Evolutionary conservation across 2,329 filamentous ascomycete genomes (phyloP), one percentile per base, ranked within the genome.

Genomic region (Fusarium sulawesiense): DNA sequence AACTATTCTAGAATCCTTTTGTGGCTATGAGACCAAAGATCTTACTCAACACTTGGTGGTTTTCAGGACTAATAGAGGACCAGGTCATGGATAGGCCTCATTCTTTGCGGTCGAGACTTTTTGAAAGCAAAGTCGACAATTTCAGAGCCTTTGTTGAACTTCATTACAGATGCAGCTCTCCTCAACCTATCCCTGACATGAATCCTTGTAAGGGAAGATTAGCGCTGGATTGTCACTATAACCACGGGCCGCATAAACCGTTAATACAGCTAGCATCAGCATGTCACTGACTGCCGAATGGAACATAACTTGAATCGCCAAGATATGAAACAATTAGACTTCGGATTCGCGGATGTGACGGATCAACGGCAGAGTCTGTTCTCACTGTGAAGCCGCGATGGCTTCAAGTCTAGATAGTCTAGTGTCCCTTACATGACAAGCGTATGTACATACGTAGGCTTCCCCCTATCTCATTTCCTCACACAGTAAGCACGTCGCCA

Each of bases 1-100:
- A 56, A 34, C 49, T 50, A 37, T 66, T 66, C 64, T 66, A 59
- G 60, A 66, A 58, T 61, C 51, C 56, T 53, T 55, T 32, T 34
- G 14, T 40, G 47, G 29, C 30, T 46, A 49, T 25, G n/a, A 27
- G 45, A 27, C 30, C 9, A 34, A 34, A 18, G 21, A 32, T n/a
- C 34, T 37, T 6, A n/a, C 18, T 7, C 18, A n/a, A 37, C 18
- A 37, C 34, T 37, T n/a, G 18, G 6, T 12, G 10, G 34, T 37
- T 37, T 37, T 3, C 18, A 37, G 34, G 18, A 37, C 10, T n/a
- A 37, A 10, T n/a, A 37, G 34, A 37, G 10, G 10, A 7, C 18
- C 18, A 37, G 18, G 6, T 37, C 34, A 37, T 37, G 34, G 34
- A n/a, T 4, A n/a, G 1, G 10, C 18, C 34, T 37, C 10, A 12